Conservation (phyloP, 352 stramenopile genomes). For the Phytophthora europaea region DNA sequence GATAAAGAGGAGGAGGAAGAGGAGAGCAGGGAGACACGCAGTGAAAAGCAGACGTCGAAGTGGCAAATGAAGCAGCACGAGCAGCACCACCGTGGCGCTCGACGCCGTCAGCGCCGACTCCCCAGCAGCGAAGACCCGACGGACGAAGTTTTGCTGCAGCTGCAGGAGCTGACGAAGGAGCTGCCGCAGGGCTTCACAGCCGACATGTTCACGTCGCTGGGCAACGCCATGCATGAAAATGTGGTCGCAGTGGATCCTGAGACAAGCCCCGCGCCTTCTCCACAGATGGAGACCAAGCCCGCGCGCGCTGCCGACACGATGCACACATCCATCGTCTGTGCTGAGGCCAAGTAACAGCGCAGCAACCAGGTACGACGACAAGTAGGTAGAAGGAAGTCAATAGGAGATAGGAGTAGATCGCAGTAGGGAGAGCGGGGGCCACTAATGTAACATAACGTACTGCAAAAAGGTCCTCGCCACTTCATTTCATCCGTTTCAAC, state of each 20-base stretch:
- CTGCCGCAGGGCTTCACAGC: conserved; percentile 65
- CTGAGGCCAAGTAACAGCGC: conserved; percentile 11
- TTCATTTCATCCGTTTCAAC: conserved; percentile 19
- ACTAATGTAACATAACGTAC: conserved; percentile 28
- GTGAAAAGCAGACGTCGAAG: conserved; percentile 4
- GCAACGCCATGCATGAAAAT: conserved; percentile 58
- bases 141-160: conserved; percentile 42
- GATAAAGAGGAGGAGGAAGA: conserved; percentile 4
- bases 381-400: conserved; percentile 3
- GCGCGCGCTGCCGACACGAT: background rate
- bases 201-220: conserved; percentile 71
- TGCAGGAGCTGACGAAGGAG: conserved; percentile 51
- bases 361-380: conserved; percentile 6
- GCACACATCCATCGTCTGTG: background rate
- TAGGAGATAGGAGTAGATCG: background rate
- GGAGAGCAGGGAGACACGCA: conserved; percentile 8
- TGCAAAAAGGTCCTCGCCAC: conserved; percentile 4
- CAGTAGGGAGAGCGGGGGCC: conserved; percentile 21
- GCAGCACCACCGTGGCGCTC: conserved; percentile 16
- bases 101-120: conserved; percentile 25
- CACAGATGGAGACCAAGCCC: conserved; percentile 20
- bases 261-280: conserved; percentile 17
- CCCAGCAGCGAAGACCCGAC: conserved; percentile 31
- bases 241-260: conserved; percentile 22
- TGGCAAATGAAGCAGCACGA: conserved; percentile 30